A percentile compares a stretch with the other conserved stretches of the same genome.
Conservation (phyloP, 805 yeast genomes). For the Suhomyces faveliae region DNA sequence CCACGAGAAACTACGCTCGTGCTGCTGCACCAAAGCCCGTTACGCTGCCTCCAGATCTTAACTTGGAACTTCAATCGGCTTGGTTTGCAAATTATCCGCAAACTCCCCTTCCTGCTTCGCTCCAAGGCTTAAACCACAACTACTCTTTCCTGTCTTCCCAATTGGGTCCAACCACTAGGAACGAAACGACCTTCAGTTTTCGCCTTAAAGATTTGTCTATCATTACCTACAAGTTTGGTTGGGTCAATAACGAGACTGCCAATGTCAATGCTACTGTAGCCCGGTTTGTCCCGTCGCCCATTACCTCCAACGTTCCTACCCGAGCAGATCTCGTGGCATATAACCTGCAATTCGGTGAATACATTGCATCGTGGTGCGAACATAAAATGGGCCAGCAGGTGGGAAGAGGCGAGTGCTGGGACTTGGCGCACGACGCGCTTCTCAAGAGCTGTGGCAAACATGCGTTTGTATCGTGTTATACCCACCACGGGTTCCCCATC, state of each 20-base stretch:
- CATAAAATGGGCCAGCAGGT: slow-evolving; percentile 46
- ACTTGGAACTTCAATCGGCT: slow-evolving; percentile 42
- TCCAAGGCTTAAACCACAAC: slow-evolving; percentile 36
- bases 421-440: slow-evolving; percentile 54
- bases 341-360: slow-evolving; percentile 45
- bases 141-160: slow-evolving; percentile 16
- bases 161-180: slow-evolving; percentile 11
- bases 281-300: slow-evolving; percentile 45
- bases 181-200: slow-evolving; percentile 31
- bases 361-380: slow-evolving; percentile 56
- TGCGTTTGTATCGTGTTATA: slow-evolving; percentile 51
- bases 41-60: slow-evolving; percentile 32
- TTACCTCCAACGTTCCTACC: slow-evolving; percentile 25
- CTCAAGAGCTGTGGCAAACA: slow-evolving; percentile 55
- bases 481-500: slow-evolving; percentile 47
- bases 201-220: slow-evolving; percentile 45
- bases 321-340: slow-evolving; percentile 32
- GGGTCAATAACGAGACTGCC: slow-evolving; percentile 31
- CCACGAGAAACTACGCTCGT: slow-evolving; percentile 20
- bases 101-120: slow-evolving; percentile 34
- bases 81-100: slow-evolving; percentile 44
- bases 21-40: slow-evolving; percentile 21
- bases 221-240: slow-evolving; percentile 31
- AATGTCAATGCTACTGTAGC: slow-evolving; percentile 28
- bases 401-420: slow-evolving; percentile 63